Base-by-base conservation (phyloP, 345 rosid species). In the Citrus mangshanensis region DNA sequence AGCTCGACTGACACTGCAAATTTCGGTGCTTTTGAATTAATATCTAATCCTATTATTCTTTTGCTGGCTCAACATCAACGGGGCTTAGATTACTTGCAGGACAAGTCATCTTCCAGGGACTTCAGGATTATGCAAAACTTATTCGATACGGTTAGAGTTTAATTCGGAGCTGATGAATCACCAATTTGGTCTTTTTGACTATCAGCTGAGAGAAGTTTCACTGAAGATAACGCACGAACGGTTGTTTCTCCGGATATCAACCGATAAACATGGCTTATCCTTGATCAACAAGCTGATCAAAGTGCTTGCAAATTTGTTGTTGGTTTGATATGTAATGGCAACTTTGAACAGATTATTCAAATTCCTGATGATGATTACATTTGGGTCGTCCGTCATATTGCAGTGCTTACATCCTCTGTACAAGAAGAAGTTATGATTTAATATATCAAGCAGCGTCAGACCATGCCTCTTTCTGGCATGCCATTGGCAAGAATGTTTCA, bases 391-490 rank as follows among this genome's bases (percentile, higher is more conserved):
- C 1, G 56, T 81, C 4, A 14, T 79, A 0, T 9, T 67, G 3
- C 58, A 68, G 40, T 76, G 81, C 55, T 14, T 84, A 6, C 66
- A 76, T 9, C 13, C 3, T 14, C 70, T 58, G 1, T 61, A 73
- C 19, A 4, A 9, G 16, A 27, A 10, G 4, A 69, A 77, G 9
- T 77, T 77, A 12, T 18, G 55, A 4, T 5, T 13, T 42, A 8
- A 27, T 85, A 13, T 72, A 76, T 16, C 38, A 73, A 54, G 63
- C 61, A 8, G 79, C 81, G 5, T 37, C 74, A n/a, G 40, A 51
- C 4, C 61, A 38, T 78, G 84, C 67, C 74, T 81, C 54, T 4
- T 6, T 19, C 24, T 84, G 54, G 82, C 82, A 30, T 81, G 63
- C 1, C 24, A 82, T 35, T 19, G 42, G 34, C 25, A 65, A 24